Evolutionary conservation across 1,139 yeast genomes (phyloP).

Genomic region (Nadsonia starkeyi-henricii): DNA sequence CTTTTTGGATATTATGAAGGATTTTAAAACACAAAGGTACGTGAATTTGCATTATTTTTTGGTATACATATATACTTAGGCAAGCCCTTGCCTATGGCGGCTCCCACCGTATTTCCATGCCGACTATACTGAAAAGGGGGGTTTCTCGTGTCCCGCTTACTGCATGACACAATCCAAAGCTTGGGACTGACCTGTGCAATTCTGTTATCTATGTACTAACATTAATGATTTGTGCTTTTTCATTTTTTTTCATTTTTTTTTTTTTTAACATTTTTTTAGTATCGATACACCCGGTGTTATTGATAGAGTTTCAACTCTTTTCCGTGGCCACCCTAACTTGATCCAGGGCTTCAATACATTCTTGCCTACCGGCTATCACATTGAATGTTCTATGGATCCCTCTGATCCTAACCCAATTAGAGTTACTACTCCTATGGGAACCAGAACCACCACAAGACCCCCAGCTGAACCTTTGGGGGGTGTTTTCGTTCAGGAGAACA

Average conservation of each 20-base stretch:
- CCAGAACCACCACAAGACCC: conserved; percentile 70
- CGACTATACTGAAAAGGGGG: not conserved
- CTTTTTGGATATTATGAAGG: conserved; percentile 95
- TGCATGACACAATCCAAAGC: no score
- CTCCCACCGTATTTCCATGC: not conserved
- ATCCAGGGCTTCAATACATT: conserved; percentile 97
- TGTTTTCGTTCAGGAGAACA: not conserved
- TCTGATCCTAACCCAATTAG: conserved; percentile 84
- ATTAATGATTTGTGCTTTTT: conserved; percentile 1
- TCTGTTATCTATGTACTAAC: not conserved
- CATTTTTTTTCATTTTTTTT: no score
- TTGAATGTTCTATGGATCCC: conserved; percentile 83
- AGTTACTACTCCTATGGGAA: conserved; percentile 92
- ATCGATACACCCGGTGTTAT: conserved; percentile 98
- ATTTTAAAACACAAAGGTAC: conserved; percentile 79
- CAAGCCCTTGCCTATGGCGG: not conserved
- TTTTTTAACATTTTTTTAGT: conserved; percentile 23
- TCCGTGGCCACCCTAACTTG: conserved; percentile 82
- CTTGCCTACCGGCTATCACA: conserved; percentile 90
- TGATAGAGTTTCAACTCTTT: conserved; percentile 80
- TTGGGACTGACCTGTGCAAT: no score
- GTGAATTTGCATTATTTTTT: conserved; percentile 15
- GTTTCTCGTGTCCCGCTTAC: not conserved
- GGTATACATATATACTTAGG: no score
- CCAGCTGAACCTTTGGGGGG: conserved; percentile 24